Evolutionary conservation across 306 rosid genomes (phyloP), one percentile per base, ranked within the genome.

Genomic region (Morella rubra): DNA sequence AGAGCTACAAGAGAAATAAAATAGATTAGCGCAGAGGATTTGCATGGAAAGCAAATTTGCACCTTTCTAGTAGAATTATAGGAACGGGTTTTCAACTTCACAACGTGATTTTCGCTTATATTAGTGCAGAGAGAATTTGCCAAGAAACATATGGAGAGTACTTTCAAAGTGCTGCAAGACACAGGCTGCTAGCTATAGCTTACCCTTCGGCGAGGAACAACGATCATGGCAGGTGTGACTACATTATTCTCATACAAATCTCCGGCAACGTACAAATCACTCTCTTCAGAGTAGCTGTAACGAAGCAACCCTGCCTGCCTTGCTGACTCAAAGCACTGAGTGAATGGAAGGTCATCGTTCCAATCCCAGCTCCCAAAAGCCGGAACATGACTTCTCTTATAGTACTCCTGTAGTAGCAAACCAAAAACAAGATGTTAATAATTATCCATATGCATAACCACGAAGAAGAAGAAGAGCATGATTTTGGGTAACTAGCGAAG

Each of bases 281-380:
- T 89, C 44, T 86, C 90, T 15, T 86, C 89, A 16, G 93, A 76
- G 81, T 65, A 89, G 71, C 82, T 86, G 76, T 90, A 79, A 44
- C 81, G 86, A 16, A 88, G 54, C 67, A 87, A 66, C 45, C 89
- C 91, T 56, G 86, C 89, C 58, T 88, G 87, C 53, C 89, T 87
- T 0, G 97, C 92, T 6, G 98, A 77, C 70, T 95, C 98, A 56
- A 95, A 95, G 79, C 98, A 95, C 84, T 92, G 86, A 0, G 97
- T 89, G 83, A 90, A 95, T 7, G 93, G 96, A 7, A 95, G 79
- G 58, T 87, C 87, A 13, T 87, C 92, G 59, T 94, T 92, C 96
- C 96, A 94, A 71, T 95, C 93, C 98, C 97, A 95, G 86, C 96
- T 90, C 50, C 98, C 98, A 84, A 95, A 95, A 8, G 89, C 89